Conservation (phyloP, 78 protist genomes). For the Speleostelium caveatum region DNA sequence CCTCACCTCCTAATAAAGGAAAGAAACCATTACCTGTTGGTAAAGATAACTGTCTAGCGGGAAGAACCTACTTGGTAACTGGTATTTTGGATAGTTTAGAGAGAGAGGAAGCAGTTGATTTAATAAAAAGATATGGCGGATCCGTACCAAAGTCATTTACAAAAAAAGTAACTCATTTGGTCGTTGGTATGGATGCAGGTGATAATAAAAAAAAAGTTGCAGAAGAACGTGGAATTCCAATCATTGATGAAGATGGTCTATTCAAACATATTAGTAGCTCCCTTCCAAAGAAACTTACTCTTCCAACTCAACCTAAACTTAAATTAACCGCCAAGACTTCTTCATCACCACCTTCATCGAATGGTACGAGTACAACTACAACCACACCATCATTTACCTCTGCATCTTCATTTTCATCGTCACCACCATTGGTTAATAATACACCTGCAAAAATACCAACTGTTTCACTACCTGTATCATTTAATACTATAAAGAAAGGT, state of each 20-base stretch:
- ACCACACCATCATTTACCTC: background rate
- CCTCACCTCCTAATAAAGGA: constrained; percentile 61
- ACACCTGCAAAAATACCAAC: background rate
- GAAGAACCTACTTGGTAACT: constrained; percentile 27
- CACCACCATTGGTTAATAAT: background rate
- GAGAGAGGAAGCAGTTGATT: constrained; percentile 49
- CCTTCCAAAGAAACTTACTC: background rate
- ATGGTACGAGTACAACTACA: background rate
- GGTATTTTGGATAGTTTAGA: constrained; percentile 82
- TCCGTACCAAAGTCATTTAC: constrained; percentile 23
- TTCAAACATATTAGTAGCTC: constrained; percentile 28
- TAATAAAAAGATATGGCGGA: constrained; percentile 70
- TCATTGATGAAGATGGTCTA: constrained; percentile 79
- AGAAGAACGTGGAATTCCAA: background rate
- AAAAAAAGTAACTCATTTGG: constrained; percentile 22
- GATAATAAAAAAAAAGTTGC: constrained; percentile 18
- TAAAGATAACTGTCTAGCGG: constrained; percentile 50
- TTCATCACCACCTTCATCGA: background rate
- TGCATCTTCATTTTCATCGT: background rate
- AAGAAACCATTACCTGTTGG: constrained; percentile 70
- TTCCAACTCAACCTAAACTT: background rate
- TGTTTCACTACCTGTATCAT: background rate
- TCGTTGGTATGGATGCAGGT: constrained; percentile 70
- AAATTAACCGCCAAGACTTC: background rate
- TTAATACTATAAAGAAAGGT: constrained; percentile 21